A percentile compares a stretch with the other conserved stretches of the same genome.
Evolutionary conservation across 441 rosid genomes (phyloP).

Genomic region (Isatis lusitanica): DNA sequence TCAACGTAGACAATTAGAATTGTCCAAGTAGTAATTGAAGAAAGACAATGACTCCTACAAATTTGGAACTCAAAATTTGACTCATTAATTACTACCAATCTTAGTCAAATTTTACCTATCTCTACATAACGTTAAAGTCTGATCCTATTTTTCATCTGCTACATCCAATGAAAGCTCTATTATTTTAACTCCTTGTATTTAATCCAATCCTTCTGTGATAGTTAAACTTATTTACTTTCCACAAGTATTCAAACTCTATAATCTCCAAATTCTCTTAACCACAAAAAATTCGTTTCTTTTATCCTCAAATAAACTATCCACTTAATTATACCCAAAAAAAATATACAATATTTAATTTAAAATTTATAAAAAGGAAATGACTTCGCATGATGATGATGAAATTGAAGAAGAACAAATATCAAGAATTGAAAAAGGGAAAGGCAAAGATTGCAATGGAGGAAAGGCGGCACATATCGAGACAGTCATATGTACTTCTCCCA

Average conservation of each 20-base stretch:
- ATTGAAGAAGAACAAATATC: conserved; percentile 35
- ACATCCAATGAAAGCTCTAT: neutral
- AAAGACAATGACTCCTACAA: neutral
- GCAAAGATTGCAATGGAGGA: conserved; percentile 24
- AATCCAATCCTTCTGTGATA: neutral
- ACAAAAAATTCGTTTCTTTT: neutral
- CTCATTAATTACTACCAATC: neutral
- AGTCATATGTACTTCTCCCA: conserved; percentile 39
- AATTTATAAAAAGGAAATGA: neutral
- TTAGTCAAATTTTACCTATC: neutral
- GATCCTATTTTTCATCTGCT: conserved; percentile 10
- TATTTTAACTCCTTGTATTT: neutral
- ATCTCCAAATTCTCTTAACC: neutral
- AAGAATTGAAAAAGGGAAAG: conserved; percentile 27
- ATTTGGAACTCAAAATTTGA: neutral
- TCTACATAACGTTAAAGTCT: neutral
- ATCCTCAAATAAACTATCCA: neutral
- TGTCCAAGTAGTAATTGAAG: neutral
- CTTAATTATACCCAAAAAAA: neutral
- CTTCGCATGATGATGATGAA: neutral
- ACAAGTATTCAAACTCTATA: neutral
- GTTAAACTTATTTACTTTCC: neutral
- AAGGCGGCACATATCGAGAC: neutral
- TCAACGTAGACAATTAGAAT: neutral
- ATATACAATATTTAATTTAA: too few species aligned